phyloP scores from a whole-genome alignment of 805 yeast species.

The Metschnikowia reukaufii region DNA sequence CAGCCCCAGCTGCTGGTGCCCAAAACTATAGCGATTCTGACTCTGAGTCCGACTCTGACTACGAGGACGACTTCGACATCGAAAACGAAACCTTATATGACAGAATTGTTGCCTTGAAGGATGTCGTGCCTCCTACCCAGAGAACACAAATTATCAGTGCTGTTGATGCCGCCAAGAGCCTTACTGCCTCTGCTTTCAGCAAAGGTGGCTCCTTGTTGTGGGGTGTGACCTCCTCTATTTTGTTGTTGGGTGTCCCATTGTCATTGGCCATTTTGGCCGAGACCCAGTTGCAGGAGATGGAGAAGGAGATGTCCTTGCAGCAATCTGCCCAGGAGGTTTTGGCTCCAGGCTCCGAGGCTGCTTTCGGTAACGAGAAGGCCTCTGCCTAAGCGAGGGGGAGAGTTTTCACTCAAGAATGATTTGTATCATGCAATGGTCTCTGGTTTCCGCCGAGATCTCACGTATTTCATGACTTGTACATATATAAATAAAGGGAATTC shows the following conservation, averaged over 20 bases:
- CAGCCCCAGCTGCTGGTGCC: slow-evolving; percentile 29
- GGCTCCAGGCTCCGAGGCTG: slow-evolving; percentile 63
- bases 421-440: slow-evolving; percentile 12
- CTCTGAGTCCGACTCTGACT: slow-evolving; percentile 48
- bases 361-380: slow-evolving; percentile 34
- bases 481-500: slow-evolving; percentile 13
- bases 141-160: slow-evolving; percentile 51
- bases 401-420: slow-evolving; percentile 6
- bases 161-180: slow-evolving; percentile 24
- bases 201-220: slow-evolving; percentile 79
- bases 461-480: slow-evolving; percentile 25
- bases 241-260: slow-evolving; percentile 90
- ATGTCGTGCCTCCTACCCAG: slow-evolving; percentile 85
- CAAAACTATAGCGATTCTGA: slow-evolving; percentile 42
- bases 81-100: slow-evolving; percentile 83
- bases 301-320: slow-evolving; percentile 83
- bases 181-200: slow-evolving; percentile 45
- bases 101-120: slow-evolving; percentile 88
- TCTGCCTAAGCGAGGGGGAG: slow-evolving; percentile 18
- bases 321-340: slow-evolving; percentile 73
- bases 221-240: slow-evolving; percentile 78
- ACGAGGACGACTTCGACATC: slow-evolving; percentile 69
- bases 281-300: slow-evolving; percentile 92
- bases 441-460: slow-evolving; percentile 5
- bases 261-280: slow-evolving; percentile 87